Evolutionary conservation across 139 green algal species (phyloP).

Genomic region (Closterium sp.): DNA sequence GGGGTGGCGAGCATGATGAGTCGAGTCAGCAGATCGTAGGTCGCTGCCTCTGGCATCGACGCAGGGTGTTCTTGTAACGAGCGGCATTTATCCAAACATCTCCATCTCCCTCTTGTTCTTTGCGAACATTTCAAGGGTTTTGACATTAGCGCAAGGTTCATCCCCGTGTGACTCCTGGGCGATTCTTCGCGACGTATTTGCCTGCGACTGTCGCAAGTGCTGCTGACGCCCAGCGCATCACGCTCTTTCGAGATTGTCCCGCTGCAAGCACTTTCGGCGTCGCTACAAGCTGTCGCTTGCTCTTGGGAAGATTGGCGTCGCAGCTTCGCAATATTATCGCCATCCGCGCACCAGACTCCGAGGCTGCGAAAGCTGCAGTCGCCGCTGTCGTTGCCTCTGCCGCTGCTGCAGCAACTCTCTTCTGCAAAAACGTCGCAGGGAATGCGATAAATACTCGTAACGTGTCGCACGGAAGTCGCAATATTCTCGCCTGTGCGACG

Average conservation of each 20-base stretch:
- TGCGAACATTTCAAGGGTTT: not conserved
- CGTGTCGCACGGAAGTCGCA: not conserved
- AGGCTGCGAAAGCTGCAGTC: too few species aligned
- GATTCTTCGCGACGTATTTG: not conserved
- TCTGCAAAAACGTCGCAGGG: not conserved
- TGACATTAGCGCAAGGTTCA: not conserved
- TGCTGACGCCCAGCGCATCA: not conserved
- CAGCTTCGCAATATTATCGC: not conserved
- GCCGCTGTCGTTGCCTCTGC: not conserved
- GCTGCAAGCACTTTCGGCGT: not conserved
- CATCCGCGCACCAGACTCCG: not conserved
- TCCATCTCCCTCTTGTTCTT: not conserved
- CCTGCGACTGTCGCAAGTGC: not conserved
- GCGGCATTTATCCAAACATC: not conserved
- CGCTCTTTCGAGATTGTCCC: not conserved
- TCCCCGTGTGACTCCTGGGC: not conserved
- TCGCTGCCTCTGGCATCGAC: too few species aligned
- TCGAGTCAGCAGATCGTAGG: not conserved
- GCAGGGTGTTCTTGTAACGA: not conserved
- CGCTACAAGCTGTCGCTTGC: not conserved
- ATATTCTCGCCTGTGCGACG: not conserved
- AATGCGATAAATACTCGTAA: not conserved
- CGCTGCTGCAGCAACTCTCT: not conserved
- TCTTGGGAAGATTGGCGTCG: not conserved
- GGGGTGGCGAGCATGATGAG: not conserved